phyloP scores from a whole-genome alignment of 2,329 filamentous ascomycete species.

The Decorospora gaudefroyi region DNA sequence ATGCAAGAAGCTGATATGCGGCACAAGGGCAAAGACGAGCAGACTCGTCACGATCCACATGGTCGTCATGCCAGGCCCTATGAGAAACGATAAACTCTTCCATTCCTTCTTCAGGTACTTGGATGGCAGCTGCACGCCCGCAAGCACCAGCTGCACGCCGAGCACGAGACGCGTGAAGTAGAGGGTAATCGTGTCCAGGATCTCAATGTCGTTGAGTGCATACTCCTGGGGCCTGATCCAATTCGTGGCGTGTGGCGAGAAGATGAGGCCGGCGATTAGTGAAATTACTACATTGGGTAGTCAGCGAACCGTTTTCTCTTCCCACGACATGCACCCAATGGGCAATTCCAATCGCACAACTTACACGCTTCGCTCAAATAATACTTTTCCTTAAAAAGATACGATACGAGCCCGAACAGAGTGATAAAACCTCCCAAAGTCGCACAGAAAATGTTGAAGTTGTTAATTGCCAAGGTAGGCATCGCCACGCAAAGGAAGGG shows the following conservation, averaged over 20 bases:
- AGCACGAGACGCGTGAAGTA: conserved; percentile 86
- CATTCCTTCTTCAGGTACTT: conserved; percentile 80
- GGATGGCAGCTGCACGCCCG: conserved; percentile 83
- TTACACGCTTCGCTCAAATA: conserved; percentile 88
- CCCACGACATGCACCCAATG: too few relatives aligned
- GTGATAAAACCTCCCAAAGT: conserved; percentile 85
- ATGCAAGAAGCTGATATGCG: conserved; percentile 72
- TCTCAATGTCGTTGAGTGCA: conserved; percentile 60
- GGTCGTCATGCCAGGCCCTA: conserved; percentile 80
- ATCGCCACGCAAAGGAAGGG: conserved; percentile 45
- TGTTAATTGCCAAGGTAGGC: conserved; percentile 67
- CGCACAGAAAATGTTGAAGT: conserved; percentile 84
- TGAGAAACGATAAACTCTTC: conserved; percentile 72
- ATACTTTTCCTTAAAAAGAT: conserved; percentile 84
- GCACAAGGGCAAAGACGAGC: conserved; percentile 76
- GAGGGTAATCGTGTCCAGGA: conserved; percentile 73
- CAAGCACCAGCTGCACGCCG: conserved; percentile 86
- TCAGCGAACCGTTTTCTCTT: neutral
- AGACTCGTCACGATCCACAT: conserved; percentile 89
- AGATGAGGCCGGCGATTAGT: conserved; percentile 74
- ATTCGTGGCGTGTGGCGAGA: conserved; percentile 78
- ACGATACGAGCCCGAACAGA: conserved; percentile 87
- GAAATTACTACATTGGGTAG: conserved; percentile 69
- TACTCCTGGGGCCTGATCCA: conserved; percentile 76
- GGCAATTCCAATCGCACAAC: conserved; percentile 47